A percentile compares a stretch with the other conserved stretches of the same genome.
Conservation (phyloP, 2,329 filamentous ascomycete genomes). For the Fusarium scirpi region DNA sequence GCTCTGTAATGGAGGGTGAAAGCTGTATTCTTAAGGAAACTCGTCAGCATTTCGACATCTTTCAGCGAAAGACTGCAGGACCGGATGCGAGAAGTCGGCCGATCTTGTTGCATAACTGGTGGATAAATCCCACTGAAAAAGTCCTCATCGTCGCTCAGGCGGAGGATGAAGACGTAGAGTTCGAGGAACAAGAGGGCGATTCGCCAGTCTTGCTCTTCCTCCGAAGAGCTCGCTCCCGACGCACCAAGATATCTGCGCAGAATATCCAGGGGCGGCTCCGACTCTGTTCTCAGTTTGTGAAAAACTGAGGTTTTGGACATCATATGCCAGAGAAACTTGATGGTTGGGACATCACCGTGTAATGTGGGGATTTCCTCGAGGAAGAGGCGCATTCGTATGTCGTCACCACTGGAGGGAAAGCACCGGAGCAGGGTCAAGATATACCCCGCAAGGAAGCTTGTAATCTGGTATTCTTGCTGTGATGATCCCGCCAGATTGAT, state of each 20-base stretch:
- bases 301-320: constrained; percentile 60
- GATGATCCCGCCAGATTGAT: constrained; percentile 49
- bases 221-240: constrained; percentile 45
- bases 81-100: constrained; percentile 62
- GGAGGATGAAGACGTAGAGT: constrained; percentile 90
- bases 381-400: constrained; percentile 95
- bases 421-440: constrained; percentile 86
- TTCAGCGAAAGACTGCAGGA: constrained; percentile 75
- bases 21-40: constrained; percentile 89
- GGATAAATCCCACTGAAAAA: constrained; percentile 76
- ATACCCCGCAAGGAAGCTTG: constrained; percentile 84
- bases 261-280: constrained; percentile 47
- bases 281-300: constrained; percentile 47
- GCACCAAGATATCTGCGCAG: constrained; percentile 50
- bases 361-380: constrained; percentile 59
- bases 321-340: constrained; percentile 82
- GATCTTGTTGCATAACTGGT: constrained; percentile 52
- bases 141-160: constrained; percentile 96
- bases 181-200: constrained; percentile 92
- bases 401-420: constrained; percentile 84
- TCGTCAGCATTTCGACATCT: constrained; percentile 79
- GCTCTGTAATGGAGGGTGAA: constrained; percentile 91
- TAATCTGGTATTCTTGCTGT: constrained; percentile 49
- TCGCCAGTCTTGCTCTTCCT: constrained; percentile 77
- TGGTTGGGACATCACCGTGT: constrained; percentile 68